A percentile compares a stretch with the other conserved stretches of the same genome.
Conservation (phyloP, 148 eudicot species). For the Rheum nobile region DNA sequence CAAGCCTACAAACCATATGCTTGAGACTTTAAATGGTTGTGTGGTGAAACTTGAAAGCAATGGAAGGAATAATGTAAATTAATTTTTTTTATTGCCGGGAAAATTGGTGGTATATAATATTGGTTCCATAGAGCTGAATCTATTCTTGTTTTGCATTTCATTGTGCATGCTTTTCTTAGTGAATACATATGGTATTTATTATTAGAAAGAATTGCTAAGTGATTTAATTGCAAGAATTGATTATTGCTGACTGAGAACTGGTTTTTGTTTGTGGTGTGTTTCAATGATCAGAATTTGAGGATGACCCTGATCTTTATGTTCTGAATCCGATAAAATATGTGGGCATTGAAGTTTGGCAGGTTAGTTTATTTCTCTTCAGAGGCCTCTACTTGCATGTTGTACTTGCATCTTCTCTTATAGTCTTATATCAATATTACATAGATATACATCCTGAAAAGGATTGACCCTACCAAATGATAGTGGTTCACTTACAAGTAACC, state of each 20-base stretch:
- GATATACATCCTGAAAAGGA: background rate
- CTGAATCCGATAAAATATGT: conserved; percentile 80
- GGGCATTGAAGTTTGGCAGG: conserved; percentile 99
- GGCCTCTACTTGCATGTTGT: background rate
- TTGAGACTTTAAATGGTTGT: background rate
- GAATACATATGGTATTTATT: background rate
- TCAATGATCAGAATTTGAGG: conserved; percentile 65
- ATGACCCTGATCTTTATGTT: conserved; percentile 94
- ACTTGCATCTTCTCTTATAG: background rate
- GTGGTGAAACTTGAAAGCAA: background rate
- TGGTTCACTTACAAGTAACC: background rate
- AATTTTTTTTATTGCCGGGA: background rate
- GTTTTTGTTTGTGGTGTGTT: background rate
- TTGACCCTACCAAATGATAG: background rate
- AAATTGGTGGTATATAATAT: background rate
- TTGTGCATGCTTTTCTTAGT: background rate
- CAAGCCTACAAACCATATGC: background rate
- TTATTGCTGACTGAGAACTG: background rate
- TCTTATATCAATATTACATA: too few relatives aligned
- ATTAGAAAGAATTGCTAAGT: background rate
- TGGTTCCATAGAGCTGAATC: background rate
- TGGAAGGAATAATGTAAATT: background rate
- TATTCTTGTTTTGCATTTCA: background rate
- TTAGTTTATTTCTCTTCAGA: conserved; percentile 11
- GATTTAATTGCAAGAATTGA: background rate